A percentile compares a stretch with the other conserved stretches of the same genome.
These are phyloP conservation scores for Globisporangium mamillatum DNA, from an alignment of 352 stramenopile genomes.

Conservation along the genomic window DNA sequence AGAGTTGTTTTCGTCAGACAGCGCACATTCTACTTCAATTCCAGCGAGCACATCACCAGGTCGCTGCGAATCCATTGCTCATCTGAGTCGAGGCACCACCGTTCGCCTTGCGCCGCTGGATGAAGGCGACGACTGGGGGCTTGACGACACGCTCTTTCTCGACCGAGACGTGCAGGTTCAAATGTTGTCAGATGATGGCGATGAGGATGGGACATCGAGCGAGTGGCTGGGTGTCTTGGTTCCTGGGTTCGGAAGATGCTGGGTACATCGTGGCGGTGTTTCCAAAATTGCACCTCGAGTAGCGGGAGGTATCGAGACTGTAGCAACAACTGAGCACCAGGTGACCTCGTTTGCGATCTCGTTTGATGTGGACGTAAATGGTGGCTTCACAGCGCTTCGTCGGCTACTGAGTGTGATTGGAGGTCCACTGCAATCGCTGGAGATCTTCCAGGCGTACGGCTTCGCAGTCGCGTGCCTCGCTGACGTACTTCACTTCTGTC, in stretches of 20 bases:
- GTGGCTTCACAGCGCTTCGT: constrained; percentile 2
- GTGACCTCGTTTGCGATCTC: constrained; percentile 6
- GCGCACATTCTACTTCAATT: not conserved
- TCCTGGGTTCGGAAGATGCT: constrained; percentile 7
- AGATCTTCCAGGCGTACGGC: constrained; percentile 8
- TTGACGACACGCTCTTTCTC: constrained; percentile 1
- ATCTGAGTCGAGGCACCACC: not conserved
- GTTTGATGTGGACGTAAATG: constrained; percentile 6
- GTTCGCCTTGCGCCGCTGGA: constrained; percentile 5
- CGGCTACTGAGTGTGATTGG: constrained; percentile 2
- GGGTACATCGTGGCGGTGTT: not conserved
- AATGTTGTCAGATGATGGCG: not conserved
- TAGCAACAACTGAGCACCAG: not conserved
- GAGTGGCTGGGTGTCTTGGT: not conserved
- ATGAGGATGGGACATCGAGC: not conserved
- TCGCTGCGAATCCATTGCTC: not conserved
- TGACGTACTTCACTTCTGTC: constrained; percentile 3
- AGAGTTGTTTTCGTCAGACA: not conserved
- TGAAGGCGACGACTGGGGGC: constrained; percentile 3
- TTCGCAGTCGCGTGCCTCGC: not conserved
- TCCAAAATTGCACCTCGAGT: not conserved
- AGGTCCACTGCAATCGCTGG: not conserved
- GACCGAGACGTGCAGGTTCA: not conserved
- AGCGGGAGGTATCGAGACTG: not conserved
- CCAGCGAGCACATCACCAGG: not conserved